Evolutionary conservation across 306 rosid genomes (phyloP), one percentile per base, ranked within the genome.

Genomic region (Crotalaria pallida): DNA sequence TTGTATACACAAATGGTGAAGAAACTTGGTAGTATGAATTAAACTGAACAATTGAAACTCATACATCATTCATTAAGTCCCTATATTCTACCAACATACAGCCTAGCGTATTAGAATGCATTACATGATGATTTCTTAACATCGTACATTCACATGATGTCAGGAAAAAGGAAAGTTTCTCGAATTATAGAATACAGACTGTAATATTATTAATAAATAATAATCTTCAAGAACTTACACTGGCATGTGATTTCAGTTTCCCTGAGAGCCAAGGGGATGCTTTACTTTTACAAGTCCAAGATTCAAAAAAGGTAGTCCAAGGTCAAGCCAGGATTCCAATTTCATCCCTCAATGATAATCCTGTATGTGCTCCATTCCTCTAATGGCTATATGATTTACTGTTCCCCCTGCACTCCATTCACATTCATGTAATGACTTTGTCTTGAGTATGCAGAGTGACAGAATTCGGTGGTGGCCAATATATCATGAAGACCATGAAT

Each of bases 241-340:
- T 68, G 29, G 23, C 27, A 18, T 79, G 69, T 61, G 22, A 60
- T 78, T 86, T 83, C 95, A 94, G 99, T 80, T 94, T 87, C 75
- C 97, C 99, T 8, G 91, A 88, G 83, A 86, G 84, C 85, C 97
- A 89, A 80, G 89, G 88, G 72, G 99, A 94, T 48, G 85, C 95
- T 62, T 88, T 94, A 57, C 79, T 91, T 49, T 78, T 94, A 53
- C 95, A 87, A 79, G 83, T 91, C 60, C 97, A 91, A 78, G 97
- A 88, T 62, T 63, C 66, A 7, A 86, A 91, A 79, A 91, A 76
- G 77, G 73, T 81, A 26, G 79, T 84, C 69, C 89, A 91, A 34
- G 97, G 99, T 84, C 92, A 88, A 73, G 83, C 91, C 51, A 78
- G 79, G 56, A 88, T 94, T 68, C 88, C 92, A 65, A 85, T 91